phyloP scores from a whole-genome alignment of 1,284 basidiomycete genomes.

The Trametes pubescens region DNA sequence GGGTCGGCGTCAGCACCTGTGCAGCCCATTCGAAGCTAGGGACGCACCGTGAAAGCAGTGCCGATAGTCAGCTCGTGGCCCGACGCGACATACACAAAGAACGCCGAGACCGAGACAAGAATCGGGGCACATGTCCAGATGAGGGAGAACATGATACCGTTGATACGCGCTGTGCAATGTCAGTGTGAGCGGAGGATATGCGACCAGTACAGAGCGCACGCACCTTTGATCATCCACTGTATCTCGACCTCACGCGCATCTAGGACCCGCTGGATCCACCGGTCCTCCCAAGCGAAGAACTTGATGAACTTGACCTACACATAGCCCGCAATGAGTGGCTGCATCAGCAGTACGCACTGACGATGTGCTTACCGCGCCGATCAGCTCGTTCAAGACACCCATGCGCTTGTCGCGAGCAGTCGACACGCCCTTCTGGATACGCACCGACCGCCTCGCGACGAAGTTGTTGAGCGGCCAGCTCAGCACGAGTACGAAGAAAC shows the following conservation, averaged over 20 bases:
- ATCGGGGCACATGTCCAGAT: conserved; percentile 76
- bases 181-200: neutral
- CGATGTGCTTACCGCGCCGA: conserved; percentile 59
- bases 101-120: conserved; percentile 73
- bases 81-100: conserved; percentile 65
- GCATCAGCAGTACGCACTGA: neutral
- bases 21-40: neutral
- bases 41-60: conserved; percentile 73
- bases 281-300: conserved; percentile 85
- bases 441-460: conserved; percentile 65
- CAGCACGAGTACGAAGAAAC: conserved; percentile 78
- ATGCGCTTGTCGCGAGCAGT: conserved; percentile 87
- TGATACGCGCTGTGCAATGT: conserved; percentile 59
- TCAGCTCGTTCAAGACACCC: conserved; percentile 86
- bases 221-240: conserved; percentile 70
- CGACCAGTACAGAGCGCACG: neutral
- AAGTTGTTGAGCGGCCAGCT: conserved; percentile 80
- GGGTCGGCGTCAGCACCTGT: conserved; percentile 8
- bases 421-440: conserved; percentile 78
- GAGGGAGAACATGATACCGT: conserved; percentile 67
- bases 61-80: conserved; percentile 74
- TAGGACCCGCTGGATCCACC: conserved; percentile 71
- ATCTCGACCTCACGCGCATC: conserved; percentile 69
- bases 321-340: neutral
- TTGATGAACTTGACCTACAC: conserved; percentile 82